Conservation (phyloP, 805 yeast genomes). For the Kuraishia borneana region DNA sequence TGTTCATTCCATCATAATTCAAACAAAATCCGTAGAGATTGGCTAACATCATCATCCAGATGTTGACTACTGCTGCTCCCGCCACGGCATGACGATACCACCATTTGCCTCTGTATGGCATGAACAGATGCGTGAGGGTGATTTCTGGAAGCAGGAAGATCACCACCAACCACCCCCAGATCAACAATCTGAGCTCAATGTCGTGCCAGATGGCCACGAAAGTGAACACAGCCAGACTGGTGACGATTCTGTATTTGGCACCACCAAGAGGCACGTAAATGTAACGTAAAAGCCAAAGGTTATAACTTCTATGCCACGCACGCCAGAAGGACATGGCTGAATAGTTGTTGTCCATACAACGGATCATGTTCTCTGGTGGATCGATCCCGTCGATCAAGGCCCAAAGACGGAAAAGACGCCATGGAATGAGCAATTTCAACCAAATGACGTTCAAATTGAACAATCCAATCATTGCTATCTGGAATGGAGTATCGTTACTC, state of each 20-base stretch:
- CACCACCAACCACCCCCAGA: slow-evolving; percentile 97
- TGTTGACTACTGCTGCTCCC: slow-evolving; percentile 75
- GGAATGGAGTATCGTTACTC: slow-evolving; percentile 83
- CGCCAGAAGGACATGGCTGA: slow-evolving; percentile 96
- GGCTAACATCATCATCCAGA: slow-evolving; percentile 98
- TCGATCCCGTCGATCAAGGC: slow-evolving; percentile 84
- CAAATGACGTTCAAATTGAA: slow-evolving; percentile 86
- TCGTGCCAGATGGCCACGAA: slow-evolving; percentile 99
- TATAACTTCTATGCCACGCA: slow-evolving; percentile 95
- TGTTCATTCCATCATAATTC: slow-evolving; percentile 74
- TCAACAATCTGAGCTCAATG: slow-evolving; percentile 69
- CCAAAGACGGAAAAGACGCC: slow-evolving; percentile 95
- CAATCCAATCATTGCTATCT: slow-evolving; percentile 88
- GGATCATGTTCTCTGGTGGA: slow-evolving; percentile 95
- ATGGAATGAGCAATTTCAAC: slow-evolving; percentile 87
- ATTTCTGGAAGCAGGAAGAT: slow-evolving; percentile 82
- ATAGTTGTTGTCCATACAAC: slow-evolving; percentile 91
- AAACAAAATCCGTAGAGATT: slow-evolving; percentile 91
- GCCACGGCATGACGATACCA: slow-evolving; percentile 83
- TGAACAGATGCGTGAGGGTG: slow-evolving; percentile 35
- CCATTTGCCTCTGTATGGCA: slow-evolving; percentile 24
- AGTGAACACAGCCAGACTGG: slow-evolving; percentile 77
- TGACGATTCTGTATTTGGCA: slow-evolving; percentile 53
- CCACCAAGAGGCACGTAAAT: slow-evolving; percentile 92
- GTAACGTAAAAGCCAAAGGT: slow-evolving; percentile 83